Evolutionary conservation across 2,329 filamentous ascomycete genomes (phyloP), one percentile per base, ranked within the genome.

Genomic region (Pseudogymnoascus sp.): DNA sequence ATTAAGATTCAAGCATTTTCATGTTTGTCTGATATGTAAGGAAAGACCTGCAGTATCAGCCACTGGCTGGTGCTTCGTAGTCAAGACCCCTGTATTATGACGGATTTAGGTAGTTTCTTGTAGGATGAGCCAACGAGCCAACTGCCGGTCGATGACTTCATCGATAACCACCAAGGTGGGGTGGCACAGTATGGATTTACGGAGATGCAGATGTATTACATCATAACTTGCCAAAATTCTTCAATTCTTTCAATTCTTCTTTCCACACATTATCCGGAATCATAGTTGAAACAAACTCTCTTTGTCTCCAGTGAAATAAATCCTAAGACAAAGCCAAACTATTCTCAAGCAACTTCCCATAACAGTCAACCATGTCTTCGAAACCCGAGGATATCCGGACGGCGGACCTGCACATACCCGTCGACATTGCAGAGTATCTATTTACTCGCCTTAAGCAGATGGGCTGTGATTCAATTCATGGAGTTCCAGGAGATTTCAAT

Each of bases 401-500:
- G 18, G 71, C 75, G 50, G 72, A 74, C 47, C 72, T 80, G 66
- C 75, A 77, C 67, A 71, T 77, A 65, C 76, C 75, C 60, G 70
- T 80, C 28, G 82, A 87, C 65, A 82, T 89, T 61, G 84, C 84
- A 63, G 83, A 88, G 71, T 90, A 90, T 69, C 80, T 90, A 69
- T 89, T 88, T 72, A 81, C 77, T 53, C 79, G 87, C 62, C 78
- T 90, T 12, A 77, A 82, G 66, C 81, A 90, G 71, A 75, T 89
- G 37, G 86, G 86, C 31, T 80, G 89, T 33, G 78, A 81, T 62
- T 87, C 85, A 10, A 77, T 90, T 63, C 86, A 89, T 68, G 87
- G 87, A 53, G 75, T 90, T n/a, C 86, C 87, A 3, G 86, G 85
- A 16, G 88, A 91, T 74, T 91, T 88, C 76, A 91, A 91, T 72